Evolutionary conservation across 2,329 filamentous ascomycete genomes (phyloP).

Genomic region (Davidsoniella eucalypti): DNA sequence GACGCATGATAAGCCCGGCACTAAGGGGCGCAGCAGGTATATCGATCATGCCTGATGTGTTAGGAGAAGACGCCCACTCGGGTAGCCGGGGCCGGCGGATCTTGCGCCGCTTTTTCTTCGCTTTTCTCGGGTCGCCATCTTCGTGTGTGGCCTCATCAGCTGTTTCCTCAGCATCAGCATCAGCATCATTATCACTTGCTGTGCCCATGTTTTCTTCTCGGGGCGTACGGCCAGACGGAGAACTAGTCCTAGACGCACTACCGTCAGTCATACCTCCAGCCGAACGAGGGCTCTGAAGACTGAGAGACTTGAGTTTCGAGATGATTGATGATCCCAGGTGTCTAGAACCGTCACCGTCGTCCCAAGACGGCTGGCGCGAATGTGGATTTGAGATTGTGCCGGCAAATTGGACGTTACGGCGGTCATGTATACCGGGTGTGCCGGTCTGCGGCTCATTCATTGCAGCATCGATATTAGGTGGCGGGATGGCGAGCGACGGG

Average conservation of each 20-base stretch:
- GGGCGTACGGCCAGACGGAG: constrained; percentile 15
- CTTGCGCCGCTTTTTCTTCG: constrained; percentile 47
- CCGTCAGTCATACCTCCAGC: constrained; percentile 15
- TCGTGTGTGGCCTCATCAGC: constrained; percentile 42
- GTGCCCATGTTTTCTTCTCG: constrained; percentile 28
- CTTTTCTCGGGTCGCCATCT: constrained; percentile 31
- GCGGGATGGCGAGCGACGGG: constrained; percentile 8
- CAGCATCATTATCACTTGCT: constrained; percentile 50
- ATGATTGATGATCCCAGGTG: constrained; percentile 54
- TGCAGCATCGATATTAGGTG: constrained; percentile 5
- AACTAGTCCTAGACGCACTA: constrained; percentile 17
- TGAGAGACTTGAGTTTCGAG: constrained; percentile 60
- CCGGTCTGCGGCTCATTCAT: not conserved
- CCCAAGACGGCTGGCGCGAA: constrained; percentile 47
- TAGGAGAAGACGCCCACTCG: constrained; percentile 44
- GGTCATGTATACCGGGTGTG: constrained; percentile 5
- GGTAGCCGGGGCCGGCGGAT: constrained; percentile 38
- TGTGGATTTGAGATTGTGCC: constrained; percentile 36
- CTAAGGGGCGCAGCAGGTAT: constrained; percentile 16
- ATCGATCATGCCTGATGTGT: constrained; percentile 33
- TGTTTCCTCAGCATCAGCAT: constrained; percentile 73
- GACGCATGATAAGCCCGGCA: constrained; percentile 34
- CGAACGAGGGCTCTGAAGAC: constrained; percentile 31
- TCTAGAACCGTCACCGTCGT: constrained; percentile 42
- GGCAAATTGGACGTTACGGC: constrained; percentile 61